Conservation (phyloP, 2,329 filamentous ascomycete genomes). For the Huntiella abstrusa region DNA sequence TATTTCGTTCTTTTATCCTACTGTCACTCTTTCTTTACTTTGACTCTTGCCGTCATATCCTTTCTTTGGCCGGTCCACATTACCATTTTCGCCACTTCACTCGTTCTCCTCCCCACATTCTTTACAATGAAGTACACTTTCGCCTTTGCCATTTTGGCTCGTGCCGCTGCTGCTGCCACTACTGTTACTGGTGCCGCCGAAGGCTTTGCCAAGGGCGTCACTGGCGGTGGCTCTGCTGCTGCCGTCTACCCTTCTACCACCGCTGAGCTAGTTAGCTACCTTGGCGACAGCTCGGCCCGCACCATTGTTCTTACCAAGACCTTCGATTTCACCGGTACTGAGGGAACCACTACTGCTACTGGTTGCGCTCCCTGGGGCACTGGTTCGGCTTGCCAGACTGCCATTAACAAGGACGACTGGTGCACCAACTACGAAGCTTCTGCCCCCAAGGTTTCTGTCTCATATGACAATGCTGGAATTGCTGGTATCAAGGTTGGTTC, state of each 20-base stretch:
- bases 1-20: background rate
- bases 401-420: constrained; percentile 41
- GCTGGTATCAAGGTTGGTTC: constrained; percentile 32
- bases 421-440: constrained; percentile 38
- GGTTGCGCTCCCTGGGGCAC: constrained; percentile 42
- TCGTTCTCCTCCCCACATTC: background rate
- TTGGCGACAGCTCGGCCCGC: constrained; percentile 32
- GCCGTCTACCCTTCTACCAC: constrained; percentile 34
- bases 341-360: constrained; percentile 31
- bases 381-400: constrained; percentile 32
- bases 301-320: constrained; percentile 39
- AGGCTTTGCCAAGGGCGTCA: constrained; percentile 31
- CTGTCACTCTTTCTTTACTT: background rate
- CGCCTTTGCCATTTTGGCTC: constrained; percentile 14
- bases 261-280: constrained; percentile 38
- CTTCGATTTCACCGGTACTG: constrained; percentile 35
- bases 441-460: constrained; percentile 26
- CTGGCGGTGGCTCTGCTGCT: constrained; percentile 37
- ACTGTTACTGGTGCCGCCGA: constrained; percentile 22
- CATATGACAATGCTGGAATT: constrained; percentile 32
- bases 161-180: constrained; percentile 16
- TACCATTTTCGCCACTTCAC: background rate
- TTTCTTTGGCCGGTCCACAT: background rate
- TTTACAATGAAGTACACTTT: constrained; percentile 13
- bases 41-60: too few relatives aligned